Evolutionary conservation across 2,329 filamentous ascomycete species (phyloP).

Genomic region (Herpotrichia juniperi): DNA sequence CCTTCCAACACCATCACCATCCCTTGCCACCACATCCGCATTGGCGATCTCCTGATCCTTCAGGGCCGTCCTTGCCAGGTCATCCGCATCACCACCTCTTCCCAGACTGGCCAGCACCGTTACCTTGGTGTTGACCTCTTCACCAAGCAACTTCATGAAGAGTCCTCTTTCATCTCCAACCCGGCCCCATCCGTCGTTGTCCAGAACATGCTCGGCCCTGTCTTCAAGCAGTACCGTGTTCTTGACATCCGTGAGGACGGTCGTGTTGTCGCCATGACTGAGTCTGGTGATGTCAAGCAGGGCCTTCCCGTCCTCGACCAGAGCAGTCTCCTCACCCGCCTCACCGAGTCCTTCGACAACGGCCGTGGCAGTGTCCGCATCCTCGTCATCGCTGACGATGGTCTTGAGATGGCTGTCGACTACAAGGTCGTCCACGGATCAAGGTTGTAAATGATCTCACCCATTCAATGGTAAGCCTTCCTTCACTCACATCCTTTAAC

Average conservation of each 20-base stretch:
- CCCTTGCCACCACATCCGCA: conserved; percentile 99
- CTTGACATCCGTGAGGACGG: conserved; percentile 91
- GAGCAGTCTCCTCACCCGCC: conserved; percentile 82
- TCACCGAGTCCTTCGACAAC: conserved; percentile 83
- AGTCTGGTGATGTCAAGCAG: conserved; percentile 98
- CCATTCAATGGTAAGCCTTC: conserved; percentile 35
- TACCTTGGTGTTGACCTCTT: conserved; percentile 99
- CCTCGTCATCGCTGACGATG: conserved; percentile 92
- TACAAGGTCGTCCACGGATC: conserved; percentile 95
- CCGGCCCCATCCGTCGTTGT: conserved; percentile 95
- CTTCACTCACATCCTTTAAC: background rate
- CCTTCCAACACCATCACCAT: conserved; percentile 93
- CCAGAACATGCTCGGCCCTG: conserved; percentile 98
- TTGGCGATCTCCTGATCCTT: conserved; percentile 97
- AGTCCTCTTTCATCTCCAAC: conserved; percentile 97
- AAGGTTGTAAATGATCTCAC: conserved; percentile 58
- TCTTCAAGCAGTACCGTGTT: conserved; percentile 99
- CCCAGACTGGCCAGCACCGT: conserved; percentile 98
- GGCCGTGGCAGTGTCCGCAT: conserved; percentile 94
- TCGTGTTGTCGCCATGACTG: conserved; percentile 92
- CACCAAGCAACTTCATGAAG: conserved; percentile 99
- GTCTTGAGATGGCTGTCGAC: conserved; percentile 94
- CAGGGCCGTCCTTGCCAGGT: conserved; percentile 99
- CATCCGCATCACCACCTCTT: conserved; percentile 98
- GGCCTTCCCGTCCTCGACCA: conserved; percentile 92